These are phyloP conservation scores for Solanum clarkiae DNA, from an alignment of 257 asterid genomes.

Conservation along the genomic window DNA sequence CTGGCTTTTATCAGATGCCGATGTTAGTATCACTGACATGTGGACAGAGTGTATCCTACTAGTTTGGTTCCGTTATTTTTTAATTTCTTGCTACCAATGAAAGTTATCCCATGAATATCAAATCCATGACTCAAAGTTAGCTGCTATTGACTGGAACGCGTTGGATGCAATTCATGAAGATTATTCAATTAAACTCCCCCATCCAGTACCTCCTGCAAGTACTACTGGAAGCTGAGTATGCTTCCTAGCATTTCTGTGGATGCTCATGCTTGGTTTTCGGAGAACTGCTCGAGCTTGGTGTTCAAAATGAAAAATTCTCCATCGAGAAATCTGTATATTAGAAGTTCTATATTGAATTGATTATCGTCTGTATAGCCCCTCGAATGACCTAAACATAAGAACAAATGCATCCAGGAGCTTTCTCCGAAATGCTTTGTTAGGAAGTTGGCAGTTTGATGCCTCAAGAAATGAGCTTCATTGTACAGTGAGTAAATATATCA, in stretches of 20 bases:
- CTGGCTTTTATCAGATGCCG: constrained; percentile 54
- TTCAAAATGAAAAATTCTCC: neutral
- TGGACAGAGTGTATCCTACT: constrained; percentile 67
- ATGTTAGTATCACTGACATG: constrained; percentile 55
- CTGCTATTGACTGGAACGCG: constrained; percentile 31
- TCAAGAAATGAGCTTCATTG: neutral
- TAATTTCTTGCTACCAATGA: neutral
- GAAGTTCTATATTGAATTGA: neutral
- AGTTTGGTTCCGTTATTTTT: neutral
- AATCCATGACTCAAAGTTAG: constrained; percentile 15
- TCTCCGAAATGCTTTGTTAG: neutral
- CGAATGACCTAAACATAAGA: neutral
- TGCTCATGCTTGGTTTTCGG: neutral
- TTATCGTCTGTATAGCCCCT: neutral
- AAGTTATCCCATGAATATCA: neutral
- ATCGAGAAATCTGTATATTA: neutral
- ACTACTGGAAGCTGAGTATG: constrained; percentile 17
- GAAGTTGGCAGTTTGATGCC: neutral
- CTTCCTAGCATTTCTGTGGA: neutral
- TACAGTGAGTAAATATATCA: neutral
- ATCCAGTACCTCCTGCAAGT: constrained; percentile 18
- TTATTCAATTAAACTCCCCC: constrained; percentile 33
- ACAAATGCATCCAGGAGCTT: neutral
- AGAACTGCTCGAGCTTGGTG: neutral
- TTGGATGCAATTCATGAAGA: constrained; percentile 34